Evolutionary conservation across 2,329 filamentous ascomycete genomes (phyloP), one percentile per base, ranked within the genome.

Genomic region (Alternaria gaisen): DNA sequence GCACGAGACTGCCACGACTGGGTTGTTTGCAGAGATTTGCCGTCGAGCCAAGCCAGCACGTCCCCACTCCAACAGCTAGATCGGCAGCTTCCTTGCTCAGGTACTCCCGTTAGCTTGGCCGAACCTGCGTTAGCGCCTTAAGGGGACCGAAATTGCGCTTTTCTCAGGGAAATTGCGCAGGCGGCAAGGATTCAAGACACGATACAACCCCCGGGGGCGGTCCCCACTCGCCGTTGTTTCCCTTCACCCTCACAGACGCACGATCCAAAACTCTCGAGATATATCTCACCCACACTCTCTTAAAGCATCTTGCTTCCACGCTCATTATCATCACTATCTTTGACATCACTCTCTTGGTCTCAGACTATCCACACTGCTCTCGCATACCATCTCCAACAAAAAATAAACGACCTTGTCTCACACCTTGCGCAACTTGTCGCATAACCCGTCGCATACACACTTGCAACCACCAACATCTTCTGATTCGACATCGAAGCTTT

Each of bases 161-260:
- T 50, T 11, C 47, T 18, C 42, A 24, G 44, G 53, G 69, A 73
- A 64, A 72, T 73, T 71, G 66, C 64, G 41, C 61, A 61, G 63
- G 60, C 63, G 47, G 43, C 55, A 44, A 64, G 68, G 71, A 73
- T 61, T 73, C 65, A 70, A 67, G 66, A 58, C 42, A 58, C 53
- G 57, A 58, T 60, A 30, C 54, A 60, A 61, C 61, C 59, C 58
- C 60, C 58, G 46, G 46, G 18, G 18, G 30, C 51, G 52, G 59
- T 61, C 61, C 66, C 57, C 60, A 36, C 66, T 32, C 18, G 34
- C 60, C 64, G 59, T 59, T 70, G 64, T 64, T 73, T 66, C 66
- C 59, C 63, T 50, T 50, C 46, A 50, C 46, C 46, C 32, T 50
- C 61, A 61, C 71, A 72, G 64, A 65, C 69, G 64, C 61, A 50